Evolutionary conservation across 805 yeast genomes (phyloP).

Genomic region (Hanseniaspora vineae): DNA sequence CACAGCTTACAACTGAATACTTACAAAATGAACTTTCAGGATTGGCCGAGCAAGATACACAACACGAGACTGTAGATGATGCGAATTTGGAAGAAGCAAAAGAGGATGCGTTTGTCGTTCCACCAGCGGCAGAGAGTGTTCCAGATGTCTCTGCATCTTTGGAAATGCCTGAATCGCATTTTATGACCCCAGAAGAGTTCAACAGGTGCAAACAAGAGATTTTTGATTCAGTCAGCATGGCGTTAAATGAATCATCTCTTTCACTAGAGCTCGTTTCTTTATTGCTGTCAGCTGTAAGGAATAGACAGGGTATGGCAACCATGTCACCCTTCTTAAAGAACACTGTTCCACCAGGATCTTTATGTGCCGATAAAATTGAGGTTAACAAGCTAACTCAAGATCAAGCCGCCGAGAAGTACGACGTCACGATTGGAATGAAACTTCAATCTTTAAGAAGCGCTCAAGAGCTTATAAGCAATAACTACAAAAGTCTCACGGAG

Average conservation of each 20-base stretch:
- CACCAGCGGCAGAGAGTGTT: too few relatives aligned
- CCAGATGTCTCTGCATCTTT: too few relatives aligned
- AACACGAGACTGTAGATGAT: too few relatives aligned
- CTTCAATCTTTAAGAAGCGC: conserved; percentile 51
- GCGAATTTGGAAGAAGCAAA: too few relatives aligned
- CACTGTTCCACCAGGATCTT: conserved; percentile 62
- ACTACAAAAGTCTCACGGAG: conserved; percentile 36
- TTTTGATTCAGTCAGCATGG: conserved; percentile 40
- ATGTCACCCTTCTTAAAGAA: conserved; percentile 76
- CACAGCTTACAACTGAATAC: conserved; percentile 41
- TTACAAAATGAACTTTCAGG: conserved; percentile 31
- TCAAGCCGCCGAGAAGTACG: conserved; percentile 17
- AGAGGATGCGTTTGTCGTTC: too few relatives aligned
- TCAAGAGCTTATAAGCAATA: conserved; percentile 34
- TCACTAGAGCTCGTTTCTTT: conserved; percentile 81
- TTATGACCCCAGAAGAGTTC: conserved; percentile 24
- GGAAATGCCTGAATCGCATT: too few relatives aligned
- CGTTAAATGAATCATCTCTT: conserved; percentile 80
- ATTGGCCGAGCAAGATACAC: background rate
- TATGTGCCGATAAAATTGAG: conserved; percentile 33
- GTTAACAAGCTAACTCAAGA: conserved; percentile 9
- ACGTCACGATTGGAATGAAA: conserved; percentile 62
- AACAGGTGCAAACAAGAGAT: conserved; percentile 40
- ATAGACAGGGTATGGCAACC: conserved; percentile 75
- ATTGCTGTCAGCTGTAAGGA: conserved; percentile 65